phyloP scores from a whole-genome alignment of 257 asterid species.

The Handroanthus guayacan region DNA sequence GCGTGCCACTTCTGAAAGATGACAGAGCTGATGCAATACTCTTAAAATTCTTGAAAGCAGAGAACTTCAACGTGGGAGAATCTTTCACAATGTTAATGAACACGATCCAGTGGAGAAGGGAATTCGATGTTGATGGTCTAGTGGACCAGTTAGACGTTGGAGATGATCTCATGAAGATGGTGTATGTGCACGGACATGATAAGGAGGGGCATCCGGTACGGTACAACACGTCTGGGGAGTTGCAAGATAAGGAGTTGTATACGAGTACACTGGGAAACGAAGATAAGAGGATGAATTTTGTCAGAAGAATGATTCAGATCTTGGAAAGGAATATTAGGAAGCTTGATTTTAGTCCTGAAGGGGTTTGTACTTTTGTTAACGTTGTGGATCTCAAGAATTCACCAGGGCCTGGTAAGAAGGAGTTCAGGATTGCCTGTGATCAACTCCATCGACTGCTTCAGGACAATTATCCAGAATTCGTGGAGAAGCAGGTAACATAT shows the following conservation, averaged over 20 bases:
- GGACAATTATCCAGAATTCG: constrained; percentile 35
- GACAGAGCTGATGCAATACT: constrained; percentile 20
- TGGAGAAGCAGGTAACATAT: constrained; percentile 27
- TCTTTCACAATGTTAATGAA: constrained; percentile 26
- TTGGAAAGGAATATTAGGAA: constrained; percentile 24
- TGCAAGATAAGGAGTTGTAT: constrained; percentile 28
- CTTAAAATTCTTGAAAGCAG: constrained; percentile 23
- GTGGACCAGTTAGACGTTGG: constrained; percentile 13
- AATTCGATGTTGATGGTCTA: constrained; percentile 15
- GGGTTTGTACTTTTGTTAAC: constrained; percentile 11
- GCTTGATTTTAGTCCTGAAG: constrained; percentile 24
- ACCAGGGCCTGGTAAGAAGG: constrained; percentile 27
- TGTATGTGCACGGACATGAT: constrained; percentile 21
- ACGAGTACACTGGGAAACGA: constrained; percentile 18
- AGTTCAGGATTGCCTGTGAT: constrained; percentile 18
- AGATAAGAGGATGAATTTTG: constrained; percentile 14
- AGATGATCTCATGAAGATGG: constrained; percentile 15
- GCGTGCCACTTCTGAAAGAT: constrained; percentile 22
- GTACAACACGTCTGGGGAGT: constrained; percentile 35
- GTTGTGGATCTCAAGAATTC: constrained; percentile 29
- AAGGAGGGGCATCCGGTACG: constrained; percentile 28
- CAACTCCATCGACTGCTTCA: constrained; percentile 26
- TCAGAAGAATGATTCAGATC: constrained; percentile 29
- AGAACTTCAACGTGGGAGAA: constrained; percentile 28
- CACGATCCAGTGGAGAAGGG: constrained; percentile 24